Evolutionary conservation across 176 grass and related monocot genomes (phyloP).

Genomic region (Oropetium thomaeum): DNA sequence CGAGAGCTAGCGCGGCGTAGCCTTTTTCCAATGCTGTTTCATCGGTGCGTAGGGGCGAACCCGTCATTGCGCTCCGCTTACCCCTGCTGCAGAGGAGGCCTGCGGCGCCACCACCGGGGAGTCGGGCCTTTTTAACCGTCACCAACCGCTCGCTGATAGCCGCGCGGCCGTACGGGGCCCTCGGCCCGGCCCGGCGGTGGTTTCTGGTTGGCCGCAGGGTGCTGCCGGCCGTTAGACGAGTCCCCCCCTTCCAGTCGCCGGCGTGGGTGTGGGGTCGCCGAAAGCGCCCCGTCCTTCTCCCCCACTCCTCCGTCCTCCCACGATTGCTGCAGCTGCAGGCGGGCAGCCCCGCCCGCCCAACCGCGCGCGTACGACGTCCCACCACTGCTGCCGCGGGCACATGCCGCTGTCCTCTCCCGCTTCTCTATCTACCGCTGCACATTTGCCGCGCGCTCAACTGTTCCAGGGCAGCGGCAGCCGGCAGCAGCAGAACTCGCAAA

Average conservation of each 20-base stretch:
- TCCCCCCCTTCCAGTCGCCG: neutral
- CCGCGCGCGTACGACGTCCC: neutral
- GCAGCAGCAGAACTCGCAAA: too few species aligned
- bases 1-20: slow-evolving; percentile 5
- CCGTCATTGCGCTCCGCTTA: slow-evolving; percentile 26
- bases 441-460: neutral
- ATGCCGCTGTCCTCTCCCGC: slow-evolving; percentile 6
- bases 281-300: slow-evolving; percentile 51
- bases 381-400: slow-evolving; percentile 19
- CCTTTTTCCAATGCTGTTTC: slow-evolving; percentile 35
- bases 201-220: slow-evolving; percentile 22
- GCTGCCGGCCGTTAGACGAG: slow-evolving; percentile 41
- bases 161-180: neutral
- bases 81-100: neutral
- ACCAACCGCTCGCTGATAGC: slow-evolving; percentile 25
- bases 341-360: too few species aligned
- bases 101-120: neutral
- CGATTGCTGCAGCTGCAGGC: too few species aligned
- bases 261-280: slow-evolving; percentile 31
- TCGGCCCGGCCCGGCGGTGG: slow-evolving; percentile 25
- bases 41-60: slow-evolving; percentile 20
- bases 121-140: slow-evolving; percentile 44
- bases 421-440: neutral
- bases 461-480: too few species aligned
- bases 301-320: slow-evolving; percentile 33